Evolutionary conservation across 2,329 filamentous ascomycete genomes (phyloP), one percentile per base, ranked within the genome.

Genomic region (Phoma sp.): DNA sequence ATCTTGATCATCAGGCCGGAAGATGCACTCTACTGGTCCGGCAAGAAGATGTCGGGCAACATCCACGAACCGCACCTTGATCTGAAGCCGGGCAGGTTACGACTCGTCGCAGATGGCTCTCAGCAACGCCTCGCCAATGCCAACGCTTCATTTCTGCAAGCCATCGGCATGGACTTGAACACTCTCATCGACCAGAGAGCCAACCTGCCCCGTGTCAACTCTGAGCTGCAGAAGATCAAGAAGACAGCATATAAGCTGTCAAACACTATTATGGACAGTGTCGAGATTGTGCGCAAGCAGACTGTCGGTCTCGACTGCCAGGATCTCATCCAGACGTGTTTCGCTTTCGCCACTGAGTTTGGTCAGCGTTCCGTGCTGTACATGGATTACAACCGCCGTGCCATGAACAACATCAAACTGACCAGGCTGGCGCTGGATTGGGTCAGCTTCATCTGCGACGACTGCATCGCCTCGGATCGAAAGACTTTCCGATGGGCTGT

Each of bases 401-500:
- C 96, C 64, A 96, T 98, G 91, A 98, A 98, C 78, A 97, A 96
- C 74, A 83, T 96, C 64, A 96, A 96, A 74, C 84, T 99, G 49
- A 96, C 93, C 11, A 91, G 96, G 70, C 82, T 99, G 47, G 92
- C 93, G 4, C 81, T 99, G 10, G 93, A 99, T 73, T 99, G 95
- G 95, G 90, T 99, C 14, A 93, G 91, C 70, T 99, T 99, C 75
- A 95, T 99, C 62, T 96, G 93, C 69, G 93, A 98, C 69, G 95
- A 99, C 74, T 99, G 95, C 75, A 85, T 96, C 64, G 91, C 95
- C 9, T 92, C 92, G 4, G 95, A 99, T 74, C 86, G 93, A 64
- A 96, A 93, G 77, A 97, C 95, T 0, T 99, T 99, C 78, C 89
- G 93, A 61, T 99, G 95, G 95, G 92, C 95, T 7, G 96, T 99